Evolutionary conservation across 2,329 filamentous ascomycete genomes (phyloP).

Genomic region (Colletotrichum eremochloae): DNA sequence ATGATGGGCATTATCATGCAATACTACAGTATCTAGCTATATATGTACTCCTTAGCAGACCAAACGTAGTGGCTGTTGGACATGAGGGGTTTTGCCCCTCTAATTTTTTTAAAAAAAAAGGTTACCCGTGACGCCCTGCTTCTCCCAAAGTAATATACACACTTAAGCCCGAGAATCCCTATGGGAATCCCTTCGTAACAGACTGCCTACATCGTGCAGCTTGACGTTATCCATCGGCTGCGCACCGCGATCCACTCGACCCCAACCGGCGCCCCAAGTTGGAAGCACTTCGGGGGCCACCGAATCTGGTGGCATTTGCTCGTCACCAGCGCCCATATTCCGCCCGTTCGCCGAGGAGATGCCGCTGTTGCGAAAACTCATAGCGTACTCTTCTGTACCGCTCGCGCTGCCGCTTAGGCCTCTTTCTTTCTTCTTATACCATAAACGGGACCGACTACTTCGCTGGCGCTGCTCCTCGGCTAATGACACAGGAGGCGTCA

Average conservation of each 20-base stretch:
- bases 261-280: slow-evolving; percentile 46
- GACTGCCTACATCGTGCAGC: slow-evolving; percentile 53
- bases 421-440: slow-evolving; percentile 43
- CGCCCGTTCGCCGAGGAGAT: slow-evolving; percentile 46
- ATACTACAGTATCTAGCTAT: slow-evolving; percentile 5
- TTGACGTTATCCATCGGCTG: slow-evolving; percentile 46
- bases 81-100: background rate
- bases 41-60: background rate
- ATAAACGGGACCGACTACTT: slow-evolving; percentile 37
- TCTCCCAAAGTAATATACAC: background rate
- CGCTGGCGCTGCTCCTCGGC: slow-evolving; percentile 41
- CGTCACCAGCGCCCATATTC: slow-evolving; percentile 31
- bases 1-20: slow-evolving; percentile 19
- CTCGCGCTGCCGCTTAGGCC: slow-evolving; percentile 43
- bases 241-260: slow-evolving; percentile 49
- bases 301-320: slow-evolving; percentile 14
- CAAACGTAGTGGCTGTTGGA: background rate
- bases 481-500: slow-evolving; percentile 58
- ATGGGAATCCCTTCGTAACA: slow-evolving; percentile 44
- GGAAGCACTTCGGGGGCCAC: slow-evolving; percentile 21
- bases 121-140: background rate
- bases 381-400: slow-evolving; percentile 31
- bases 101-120: no score
- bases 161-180: background rate
- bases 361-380: slow-evolving; percentile 42